Evolutionary conservation across 495 filamentous ascomycete species (phyloP).

Genomic region (Neurospora sp.): DNA sequence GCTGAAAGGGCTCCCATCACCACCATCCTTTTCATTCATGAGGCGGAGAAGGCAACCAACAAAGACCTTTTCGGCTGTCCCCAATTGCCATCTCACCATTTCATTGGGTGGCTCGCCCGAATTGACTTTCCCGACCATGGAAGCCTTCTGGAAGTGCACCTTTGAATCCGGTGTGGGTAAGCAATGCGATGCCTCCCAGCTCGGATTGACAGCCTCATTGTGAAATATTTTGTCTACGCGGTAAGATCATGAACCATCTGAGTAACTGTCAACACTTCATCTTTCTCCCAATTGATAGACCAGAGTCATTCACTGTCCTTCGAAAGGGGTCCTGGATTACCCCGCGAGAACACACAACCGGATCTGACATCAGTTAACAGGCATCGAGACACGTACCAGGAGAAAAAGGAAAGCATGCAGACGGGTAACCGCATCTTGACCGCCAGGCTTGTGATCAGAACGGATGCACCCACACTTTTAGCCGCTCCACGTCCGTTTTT

Average conservation of each 20-base stretch:
- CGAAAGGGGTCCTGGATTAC: not conserved
- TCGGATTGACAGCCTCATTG: not conserved
- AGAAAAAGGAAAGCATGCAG: not conserved
- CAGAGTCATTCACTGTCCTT: not conserved
- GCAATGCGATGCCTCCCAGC: not conserved
- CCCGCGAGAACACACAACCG: not conserved
- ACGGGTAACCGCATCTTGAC: slow-evolving; percentile 11
- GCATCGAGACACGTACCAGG: not conserved
- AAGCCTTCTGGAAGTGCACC: not conserved
- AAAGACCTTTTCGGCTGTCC: not conserved
- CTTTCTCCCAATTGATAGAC: not conserved
- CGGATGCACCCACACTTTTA: not conserved
- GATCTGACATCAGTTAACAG: not conserved
- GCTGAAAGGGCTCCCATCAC: not conserved
- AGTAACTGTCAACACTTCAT: not conserved
- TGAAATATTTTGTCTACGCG: not conserved
- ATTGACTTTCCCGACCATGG: not conserved
- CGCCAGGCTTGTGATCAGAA: slow-evolving; percentile 4
- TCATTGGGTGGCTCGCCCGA: not conserved
- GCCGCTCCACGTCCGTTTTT: not conserved
- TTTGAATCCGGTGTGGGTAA: not conserved
- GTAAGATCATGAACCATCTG: not conserved
- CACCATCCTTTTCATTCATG: not conserved
- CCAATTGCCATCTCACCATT: not conserved
- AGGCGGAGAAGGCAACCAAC: not conserved